Evolutionary conservation across 192 early-diverging fungal species (phyloP).

Genomic region (Coemansia asiatica): DNA sequence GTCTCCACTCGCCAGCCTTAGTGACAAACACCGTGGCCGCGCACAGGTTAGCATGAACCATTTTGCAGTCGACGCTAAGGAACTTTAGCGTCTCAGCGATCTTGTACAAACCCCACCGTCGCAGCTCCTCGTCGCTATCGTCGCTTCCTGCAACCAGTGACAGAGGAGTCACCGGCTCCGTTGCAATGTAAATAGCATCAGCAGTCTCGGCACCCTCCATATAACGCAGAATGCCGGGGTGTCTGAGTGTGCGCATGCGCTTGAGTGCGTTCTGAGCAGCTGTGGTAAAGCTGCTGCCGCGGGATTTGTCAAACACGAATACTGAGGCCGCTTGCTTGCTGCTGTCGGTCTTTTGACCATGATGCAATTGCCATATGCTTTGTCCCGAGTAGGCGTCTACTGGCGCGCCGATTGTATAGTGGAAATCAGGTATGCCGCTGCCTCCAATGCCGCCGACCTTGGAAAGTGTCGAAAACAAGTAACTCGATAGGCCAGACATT

Average conservation of each 20-base stretch:
- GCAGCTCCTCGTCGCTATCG: slow-evolving; percentile 61
- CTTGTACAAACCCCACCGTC: slow-evolving; percentile 87
- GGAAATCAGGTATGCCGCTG: slow-evolving; percentile 65
- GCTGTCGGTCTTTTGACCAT: slow-evolving; percentile 37
- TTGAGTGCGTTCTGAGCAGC: slow-evolving; percentile 89
- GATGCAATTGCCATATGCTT: slow-evolving; percentile 67
- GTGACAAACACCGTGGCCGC: slow-evolving; percentile 81
- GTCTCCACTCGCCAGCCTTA: slow-evolving; percentile 91
- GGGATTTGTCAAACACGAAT: slow-evolving; percentile 77
- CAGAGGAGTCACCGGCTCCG: slow-evolving; percentile 79
- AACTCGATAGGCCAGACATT: slow-evolving; percentile 49
- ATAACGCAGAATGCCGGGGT: slow-evolving; percentile 83
- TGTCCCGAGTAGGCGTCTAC: slow-evolving; percentile 59
- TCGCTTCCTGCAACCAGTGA: slow-evolving; percentile 54
- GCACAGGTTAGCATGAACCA: slow-evolving; percentile 87
- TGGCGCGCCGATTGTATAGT: slow-evolving; percentile 66
- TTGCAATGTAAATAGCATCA: slow-evolving; percentile 81
- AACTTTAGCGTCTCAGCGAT: slow-evolving; percentile 84
- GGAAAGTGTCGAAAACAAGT: slow-evolving; percentile 46
- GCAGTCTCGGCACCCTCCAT: slow-evolving; percentile 77
- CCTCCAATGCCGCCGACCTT: slow-evolving; percentile 49
- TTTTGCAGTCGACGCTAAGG: slow-evolving; percentile 77
- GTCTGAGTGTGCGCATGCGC: slow-evolving; percentile 83
- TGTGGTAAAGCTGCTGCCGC: slow-evolving; percentile 66
- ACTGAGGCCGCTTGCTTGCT: slow-evolving; percentile 70